These are phyloP conservation scores for Termitomyces titanicus DNA, from an alignment of 768 basidiomycete species.

Conservation along the genomic window DNA sequence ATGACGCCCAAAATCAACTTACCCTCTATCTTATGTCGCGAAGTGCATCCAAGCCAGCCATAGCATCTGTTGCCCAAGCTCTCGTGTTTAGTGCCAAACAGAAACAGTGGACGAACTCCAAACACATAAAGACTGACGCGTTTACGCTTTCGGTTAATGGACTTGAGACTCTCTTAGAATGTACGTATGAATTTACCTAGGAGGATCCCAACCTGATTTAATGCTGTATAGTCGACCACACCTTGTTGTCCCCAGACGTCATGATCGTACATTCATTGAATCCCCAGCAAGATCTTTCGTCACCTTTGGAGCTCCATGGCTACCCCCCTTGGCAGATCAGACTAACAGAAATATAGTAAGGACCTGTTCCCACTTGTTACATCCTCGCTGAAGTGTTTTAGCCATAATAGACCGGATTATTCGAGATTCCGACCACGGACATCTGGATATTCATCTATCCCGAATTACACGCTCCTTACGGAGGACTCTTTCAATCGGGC, in stretches of 20 bases:
- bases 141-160: conserved; percentile 40
- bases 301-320: conserved; percentile 64
- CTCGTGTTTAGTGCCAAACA: conserved; percentile 33
- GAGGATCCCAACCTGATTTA: background rate
- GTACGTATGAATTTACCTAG: conserved; percentile 31
- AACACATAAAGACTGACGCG: conserved; percentile 14
- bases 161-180: conserved; percentile 54
- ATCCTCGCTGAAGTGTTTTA: conserved; percentile 7
- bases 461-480: conserved; percentile 30
- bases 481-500: conserved; percentile 64
- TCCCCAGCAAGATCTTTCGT: conserved; percentile 28
- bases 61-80: conserved; percentile 50
- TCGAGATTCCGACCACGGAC: background rate
- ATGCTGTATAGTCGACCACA: conserved; percentile 38
- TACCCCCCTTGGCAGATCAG: conserved; percentile 88
- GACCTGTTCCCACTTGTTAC: background rate
- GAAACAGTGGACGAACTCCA: conserved; percentile 16
- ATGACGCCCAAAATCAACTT: conserved; percentile 23
- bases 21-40: conserved; percentile 57
- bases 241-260: conserved; percentile 68
- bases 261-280: conserved; percentile 68
- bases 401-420: conserved; percentile 24
- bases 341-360: conserved; percentile 78
- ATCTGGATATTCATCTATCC: background rate
- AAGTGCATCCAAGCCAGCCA: conserved; percentile 58